Evolutionary conservation across 768 basidiomycete species (phyloP).

Genomic region (Lentinula lateritia): DNA sequence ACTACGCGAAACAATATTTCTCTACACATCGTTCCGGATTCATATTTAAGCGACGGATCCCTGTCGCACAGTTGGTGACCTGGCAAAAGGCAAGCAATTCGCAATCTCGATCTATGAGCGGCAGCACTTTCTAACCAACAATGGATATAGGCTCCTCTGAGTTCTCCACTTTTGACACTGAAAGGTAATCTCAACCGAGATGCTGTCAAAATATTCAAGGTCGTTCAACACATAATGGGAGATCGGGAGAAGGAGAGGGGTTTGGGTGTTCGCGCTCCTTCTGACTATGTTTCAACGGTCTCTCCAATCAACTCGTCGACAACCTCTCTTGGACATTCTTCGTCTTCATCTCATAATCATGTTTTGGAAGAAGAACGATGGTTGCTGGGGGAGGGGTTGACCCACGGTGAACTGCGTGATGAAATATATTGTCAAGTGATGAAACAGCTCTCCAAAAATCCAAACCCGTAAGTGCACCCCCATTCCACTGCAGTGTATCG

Average conservation of each 20-base stretch:
- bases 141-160: slow-evolving; percentile 46
- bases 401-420: slow-evolving; percentile 81
- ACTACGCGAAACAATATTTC: slow-evolving; percentile 85
- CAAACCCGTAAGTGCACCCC: slow-evolving; percentile 54
- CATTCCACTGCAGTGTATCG: not conserved
- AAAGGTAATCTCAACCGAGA: slow-evolving; percentile 65
- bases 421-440: slow-evolving; percentile 91
- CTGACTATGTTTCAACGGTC: slow-evolving; percentile 40
- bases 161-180: slow-evolving; percentile 69
- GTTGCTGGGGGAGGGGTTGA: slow-evolving; percentile 75
- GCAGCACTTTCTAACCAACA: not conserved
- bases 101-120: slow-evolving; percentile 2
- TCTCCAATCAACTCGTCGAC: slow-evolving; percentile 41
- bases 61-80: slow-evolving; percentile 82
- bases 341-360: slow-evolving; percentile 22
- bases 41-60: slow-evolving; percentile 76
- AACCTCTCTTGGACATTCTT: slow-evolving; percentile 31
- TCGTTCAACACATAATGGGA: slow-evolving; percentile 91
- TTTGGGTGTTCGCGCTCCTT: slow-evolving; percentile 40
- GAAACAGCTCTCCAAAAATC: slow-evolving; percentile 86
- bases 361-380: slow-evolving; percentile 83
- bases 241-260: slow-evolving; percentile 74
- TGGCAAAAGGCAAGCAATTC: slow-evolving; percentile 70
- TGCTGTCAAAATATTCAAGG: slow-evolving; percentile 81
- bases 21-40: slow-evolving; percentile 87